phyloP scores from a whole-genome alignment of 163 green algal species.

The Prototheca stagnorum region DNA sequence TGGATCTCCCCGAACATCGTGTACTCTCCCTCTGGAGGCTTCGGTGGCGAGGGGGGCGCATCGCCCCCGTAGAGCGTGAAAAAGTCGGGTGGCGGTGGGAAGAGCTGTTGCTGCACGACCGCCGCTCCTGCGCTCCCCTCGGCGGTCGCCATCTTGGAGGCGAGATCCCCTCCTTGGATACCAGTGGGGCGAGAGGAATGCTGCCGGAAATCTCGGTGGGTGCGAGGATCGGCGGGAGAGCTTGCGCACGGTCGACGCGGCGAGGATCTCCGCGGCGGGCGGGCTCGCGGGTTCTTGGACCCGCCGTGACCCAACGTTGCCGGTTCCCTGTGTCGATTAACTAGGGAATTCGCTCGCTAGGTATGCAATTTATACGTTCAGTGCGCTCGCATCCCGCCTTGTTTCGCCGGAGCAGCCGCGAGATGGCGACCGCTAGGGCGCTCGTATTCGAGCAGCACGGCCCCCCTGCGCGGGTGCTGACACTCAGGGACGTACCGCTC shows the following conservation, averaged over 20 bases:
- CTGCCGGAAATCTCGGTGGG: not conserved
- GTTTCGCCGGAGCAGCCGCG: no score
- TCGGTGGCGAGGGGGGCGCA: constrained; percentile 16
- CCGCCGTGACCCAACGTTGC: no score
- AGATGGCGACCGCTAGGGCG: not conserved
- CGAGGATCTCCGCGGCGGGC: not conserved
- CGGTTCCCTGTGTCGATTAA: no score
- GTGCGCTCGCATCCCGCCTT: not conserved
- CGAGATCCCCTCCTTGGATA: not conserved
- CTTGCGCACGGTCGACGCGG: not conserved
- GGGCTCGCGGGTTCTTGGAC: no score
- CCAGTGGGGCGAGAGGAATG: no score
- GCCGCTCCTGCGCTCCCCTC: not conserved
- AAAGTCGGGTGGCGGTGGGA: constrained; percentile 28
- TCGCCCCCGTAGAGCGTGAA: constrained; percentile 17
- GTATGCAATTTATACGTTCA: not conserved
- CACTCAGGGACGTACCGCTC: not conserved
- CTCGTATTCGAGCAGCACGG: not conserved
- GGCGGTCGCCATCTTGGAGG: not conserved
- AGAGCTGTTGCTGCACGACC: constrained; percentile 14
- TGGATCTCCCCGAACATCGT: constrained; percentile 30
- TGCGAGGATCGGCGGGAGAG: not conserved
- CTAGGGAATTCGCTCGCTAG: no score
- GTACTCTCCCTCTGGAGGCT: constrained; percentile 16
- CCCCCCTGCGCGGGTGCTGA: not conserved